Evolutionary conservation across 495 filamentous ascomycete genomes (phyloP).

Genomic region (Chaetomium fimeti): DNA sequence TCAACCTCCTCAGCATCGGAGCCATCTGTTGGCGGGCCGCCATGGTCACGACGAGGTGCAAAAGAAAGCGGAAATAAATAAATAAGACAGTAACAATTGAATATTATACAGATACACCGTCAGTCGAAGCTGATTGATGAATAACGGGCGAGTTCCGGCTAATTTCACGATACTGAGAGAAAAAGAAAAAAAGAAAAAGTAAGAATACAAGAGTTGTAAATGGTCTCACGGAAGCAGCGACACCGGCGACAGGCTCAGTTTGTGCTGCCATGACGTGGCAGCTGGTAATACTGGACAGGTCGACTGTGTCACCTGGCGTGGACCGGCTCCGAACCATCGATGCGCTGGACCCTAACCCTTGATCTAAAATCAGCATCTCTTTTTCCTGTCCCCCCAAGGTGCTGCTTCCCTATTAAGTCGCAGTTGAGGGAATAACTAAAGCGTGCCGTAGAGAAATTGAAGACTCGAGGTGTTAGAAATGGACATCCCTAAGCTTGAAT

Average conservation of each 20-base stretch:
- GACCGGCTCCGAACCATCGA: too few relatives aligned
- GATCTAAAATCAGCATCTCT: too few relatives aligned
- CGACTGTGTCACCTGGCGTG: background rate
- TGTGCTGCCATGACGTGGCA: background rate
- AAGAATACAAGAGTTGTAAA: slow-evolving; percentile 3
- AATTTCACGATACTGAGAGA: background rate
- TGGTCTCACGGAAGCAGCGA: slow-evolving; percentile 14
- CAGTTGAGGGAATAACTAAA: too few relatives aligned
- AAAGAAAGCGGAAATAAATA: background rate
- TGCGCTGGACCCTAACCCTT: background rate
- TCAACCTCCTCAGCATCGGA: slow-evolving; percentile 27
- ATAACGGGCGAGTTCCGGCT: background rate
- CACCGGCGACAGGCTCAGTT: slow-evolving; percentile 15
- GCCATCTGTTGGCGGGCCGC: slow-evolving; percentile 29
- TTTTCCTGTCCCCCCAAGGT: background rate
- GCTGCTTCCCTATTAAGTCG: background rate
- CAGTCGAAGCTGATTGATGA: background rate
- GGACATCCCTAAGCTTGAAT: too few relatives aligned
- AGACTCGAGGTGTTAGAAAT: too few relatives aligned
- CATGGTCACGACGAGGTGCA: slow-evolving; percentile 18
- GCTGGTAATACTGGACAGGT: background rate
- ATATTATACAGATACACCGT: background rate
- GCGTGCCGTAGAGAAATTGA: too few relatives aligned
- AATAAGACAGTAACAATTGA: background rate
- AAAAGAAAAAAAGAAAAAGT: background rate